phyloP scores from a whole-genome alignment of 2,329 filamentous ascomycete species.

The Fusarium decemcellulare region DNA sequence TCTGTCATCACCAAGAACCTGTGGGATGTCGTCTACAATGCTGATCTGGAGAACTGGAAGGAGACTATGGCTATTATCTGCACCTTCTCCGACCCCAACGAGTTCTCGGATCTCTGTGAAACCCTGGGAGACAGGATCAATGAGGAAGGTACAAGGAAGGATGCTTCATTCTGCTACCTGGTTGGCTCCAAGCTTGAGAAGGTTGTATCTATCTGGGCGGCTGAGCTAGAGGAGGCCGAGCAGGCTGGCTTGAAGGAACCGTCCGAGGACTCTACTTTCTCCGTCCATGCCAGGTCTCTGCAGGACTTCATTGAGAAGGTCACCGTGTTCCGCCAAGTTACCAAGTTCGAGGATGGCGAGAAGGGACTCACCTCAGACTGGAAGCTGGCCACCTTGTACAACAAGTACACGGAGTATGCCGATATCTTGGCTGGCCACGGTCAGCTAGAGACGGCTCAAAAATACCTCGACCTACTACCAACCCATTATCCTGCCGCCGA shows the following conservation, averaged over 20 bases:
- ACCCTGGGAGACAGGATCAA: slow-evolving; percentile 92
- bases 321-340: slow-evolving; percentile 94
- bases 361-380: slow-evolving; percentile 80
- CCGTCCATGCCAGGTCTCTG: slow-evolving; percentile 88
- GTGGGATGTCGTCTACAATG: slow-evolving; percentile 98
- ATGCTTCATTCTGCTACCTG: slow-evolving; percentile 96
- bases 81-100: slow-evolving; percentile 91
- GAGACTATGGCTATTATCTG: slow-evolving; percentile 96
- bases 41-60: slow-evolving; percentile 93
- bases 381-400: slow-evolving; percentile 91
- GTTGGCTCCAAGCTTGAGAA: slow-evolving; percentile 98
- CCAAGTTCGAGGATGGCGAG: slow-evolving; percentile 89
- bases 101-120: slow-evolving; percentile 96
- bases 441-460: slow-evolving; percentile 87
- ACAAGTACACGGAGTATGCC: slow-evolving; percentile 97
- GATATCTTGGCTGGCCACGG: slow-evolving; percentile 95
- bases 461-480: slow-evolving; percentile 91
- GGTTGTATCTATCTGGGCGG: slow-evolving; percentile 94
- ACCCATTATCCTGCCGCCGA: slow-evolving; percentile 88
- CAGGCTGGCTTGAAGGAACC: slow-evolving; percentile 79
- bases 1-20: slow-evolving; percentile 97
- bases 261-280: slow-evolving; percentile 85
- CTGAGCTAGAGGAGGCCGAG: slow-evolving; percentile 89
- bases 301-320: slow-evolving; percentile 99
- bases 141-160: slow-evolving; percentile 83